Conservation (phyloP, 176 grass and related monocot genomes). For the Ananas comosus region DNA sequence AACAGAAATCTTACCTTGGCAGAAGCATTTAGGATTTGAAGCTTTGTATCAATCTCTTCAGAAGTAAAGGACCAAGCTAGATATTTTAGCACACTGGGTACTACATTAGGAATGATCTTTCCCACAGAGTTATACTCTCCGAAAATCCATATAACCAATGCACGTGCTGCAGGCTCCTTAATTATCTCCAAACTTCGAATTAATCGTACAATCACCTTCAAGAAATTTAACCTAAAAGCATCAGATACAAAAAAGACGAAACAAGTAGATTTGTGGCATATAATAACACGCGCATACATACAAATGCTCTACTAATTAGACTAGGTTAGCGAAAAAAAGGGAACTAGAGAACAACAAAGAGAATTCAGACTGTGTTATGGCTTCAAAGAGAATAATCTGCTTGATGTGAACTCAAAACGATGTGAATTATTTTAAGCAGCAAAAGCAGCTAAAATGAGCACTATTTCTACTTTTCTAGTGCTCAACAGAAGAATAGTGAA, state of each 20-base stretch:
- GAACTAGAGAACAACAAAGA: no score
- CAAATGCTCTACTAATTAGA: not conserved
- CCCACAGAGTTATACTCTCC: slow-evolving; percentile 65
- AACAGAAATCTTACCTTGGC: slow-evolving; percentile 48
- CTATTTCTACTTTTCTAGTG: no score
- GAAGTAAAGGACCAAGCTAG: slow-evolving; percentile 70
- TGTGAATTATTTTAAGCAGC: no score
- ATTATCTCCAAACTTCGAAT: slow-evolving; percentile 64
- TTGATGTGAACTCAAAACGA: no score
- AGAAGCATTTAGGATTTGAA: slow-evolving; percentile 90
- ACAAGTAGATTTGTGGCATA: not conserved
- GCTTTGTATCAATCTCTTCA: slow-evolving; percentile 69
- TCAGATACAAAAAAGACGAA: slow-evolving; percentile 1
- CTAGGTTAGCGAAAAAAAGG: no score
- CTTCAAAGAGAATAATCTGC: no score
- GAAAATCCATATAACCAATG: slow-evolving; percentile 80
- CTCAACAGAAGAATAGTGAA: not conserved
- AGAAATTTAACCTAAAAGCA: slow-evolving; percentile 17
- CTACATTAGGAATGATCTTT: slow-evolving; percentile 68
- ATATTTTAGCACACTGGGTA: slow-evolving; percentile 70
- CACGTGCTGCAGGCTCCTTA: slow-evolving; percentile 64
- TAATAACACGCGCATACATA: not conserved
- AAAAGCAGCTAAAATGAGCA: no score
- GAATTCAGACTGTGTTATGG: no score
- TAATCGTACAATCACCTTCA: slow-evolving; percentile 82